Percentiles rank a stretch among this genome's conserved stretches.
These are phyloP conservation scores for Erysiphe pisi DNA, from an alignment of 2,329 filamentous ascomycete genomes.

Conservation along the genomic window DNA sequence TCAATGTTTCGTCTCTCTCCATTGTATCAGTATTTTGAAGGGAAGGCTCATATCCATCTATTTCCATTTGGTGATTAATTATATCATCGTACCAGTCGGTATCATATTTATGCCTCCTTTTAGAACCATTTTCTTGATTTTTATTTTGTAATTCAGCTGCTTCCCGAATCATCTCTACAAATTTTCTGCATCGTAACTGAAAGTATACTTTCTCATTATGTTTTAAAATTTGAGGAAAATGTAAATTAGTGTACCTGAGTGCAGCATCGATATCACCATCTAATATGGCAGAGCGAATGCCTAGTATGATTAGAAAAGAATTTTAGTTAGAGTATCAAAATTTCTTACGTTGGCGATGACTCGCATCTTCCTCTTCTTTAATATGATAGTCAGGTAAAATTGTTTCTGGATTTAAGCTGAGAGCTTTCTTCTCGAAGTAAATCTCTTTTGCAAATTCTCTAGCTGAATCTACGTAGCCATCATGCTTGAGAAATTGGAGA, in stretches of 20 bases:
- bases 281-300: constrained; percentile 74
- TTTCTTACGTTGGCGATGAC: constrained; percentile 70
- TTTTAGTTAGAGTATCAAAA: not conserved
- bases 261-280: constrained; percentile 88
- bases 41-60: constrained; percentile 44
- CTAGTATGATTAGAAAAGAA: constrained; percentile 40
- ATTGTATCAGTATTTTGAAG: constrained; percentile 42
- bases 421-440: constrained; percentile 57
- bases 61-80: constrained; percentile 42
- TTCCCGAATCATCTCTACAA: constrained; percentile 83
- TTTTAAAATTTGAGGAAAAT: constrained; percentile 69
- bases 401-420: constrained; percentile 48
- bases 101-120: constrained; percentile 39
- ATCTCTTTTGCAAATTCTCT: constrained; percentile 78
- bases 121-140: constrained; percentile 33
- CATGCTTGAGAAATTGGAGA: constrained; percentile 82
- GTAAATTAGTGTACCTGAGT: constrained; percentile 65
- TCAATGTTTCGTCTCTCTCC: constrained; percentile 42
- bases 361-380: constrained; percentile 73
- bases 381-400: constrained; percentile 52
- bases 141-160: constrained; percentile 52
- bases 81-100: constrained; percentile 38
- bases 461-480: constrained; percentile 90
- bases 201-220: constrained; percentile 80
- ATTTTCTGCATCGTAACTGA: constrained; percentile 76